Evolutionary conservation across 129 eudicot species (phyloP).

Genomic region (Heracleum sosnowskyi): DNA sequence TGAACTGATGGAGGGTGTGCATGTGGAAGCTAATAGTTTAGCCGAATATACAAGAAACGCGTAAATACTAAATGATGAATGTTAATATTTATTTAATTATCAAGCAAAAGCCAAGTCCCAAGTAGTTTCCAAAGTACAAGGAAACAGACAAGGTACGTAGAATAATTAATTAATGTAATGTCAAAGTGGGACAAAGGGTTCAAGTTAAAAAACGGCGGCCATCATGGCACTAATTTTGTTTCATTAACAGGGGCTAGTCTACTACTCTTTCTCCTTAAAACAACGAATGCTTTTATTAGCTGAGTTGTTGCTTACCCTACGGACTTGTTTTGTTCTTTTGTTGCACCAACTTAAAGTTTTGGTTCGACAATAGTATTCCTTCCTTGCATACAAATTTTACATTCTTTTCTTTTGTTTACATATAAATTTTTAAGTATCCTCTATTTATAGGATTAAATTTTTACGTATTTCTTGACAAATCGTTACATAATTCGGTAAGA

Average conservation of each 20-base stretch:
- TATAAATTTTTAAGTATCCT: too few species aligned
- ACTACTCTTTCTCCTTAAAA: too few species aligned
- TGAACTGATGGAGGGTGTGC: not conserved
- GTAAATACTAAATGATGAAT: constrained; percentile 2
- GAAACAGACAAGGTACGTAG: not conserved
- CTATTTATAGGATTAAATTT: too few species aligned
- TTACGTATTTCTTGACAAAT: too few species aligned
- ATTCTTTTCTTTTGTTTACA: too few species aligned
- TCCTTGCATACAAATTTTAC: too few species aligned
- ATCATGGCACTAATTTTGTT: too few species aligned
- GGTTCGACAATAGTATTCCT: not conserved
- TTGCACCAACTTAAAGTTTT: not conserved
- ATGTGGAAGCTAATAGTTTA: constrained; percentile 16
- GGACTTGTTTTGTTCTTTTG: not conserved
- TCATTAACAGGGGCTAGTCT: too few species aligned
- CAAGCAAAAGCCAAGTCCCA: not conserved
- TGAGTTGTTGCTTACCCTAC: not conserved
- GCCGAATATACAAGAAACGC: constrained; percentile 18
- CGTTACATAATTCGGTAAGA: too few species aligned
- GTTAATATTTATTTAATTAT: not conserved
- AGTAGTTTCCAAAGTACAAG: not conserved
- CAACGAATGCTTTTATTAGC: too few species aligned
- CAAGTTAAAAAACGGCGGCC: not conserved
- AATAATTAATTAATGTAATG: not conserved
- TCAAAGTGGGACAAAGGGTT: not conserved